Evolutionary conservation across 768 basidiomycete genomes (phyloP).

Genomic region (Termitomyces sp.): DNA sequence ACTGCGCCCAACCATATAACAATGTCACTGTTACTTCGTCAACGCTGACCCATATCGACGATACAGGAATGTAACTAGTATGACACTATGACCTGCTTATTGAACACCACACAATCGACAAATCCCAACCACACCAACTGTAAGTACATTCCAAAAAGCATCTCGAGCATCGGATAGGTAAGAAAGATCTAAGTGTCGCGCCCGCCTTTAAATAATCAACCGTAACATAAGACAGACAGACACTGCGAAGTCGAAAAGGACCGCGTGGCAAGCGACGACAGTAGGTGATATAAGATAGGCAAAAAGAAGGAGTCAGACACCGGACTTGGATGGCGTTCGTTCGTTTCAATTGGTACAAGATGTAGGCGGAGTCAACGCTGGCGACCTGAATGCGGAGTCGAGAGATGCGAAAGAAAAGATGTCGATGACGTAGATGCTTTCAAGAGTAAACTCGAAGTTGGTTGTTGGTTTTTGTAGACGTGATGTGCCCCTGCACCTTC

Average conservation of each 20-base stretch:
- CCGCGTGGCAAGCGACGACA: constrained; percentile 7
- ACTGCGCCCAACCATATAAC: no score
- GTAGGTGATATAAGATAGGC: constrained; percentile 16
- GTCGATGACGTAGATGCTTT: constrained; percentile 13
- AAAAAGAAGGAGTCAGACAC: background rate
- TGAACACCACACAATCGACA: constrained; percentile 7
- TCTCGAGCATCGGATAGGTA: constrained; percentile 4
- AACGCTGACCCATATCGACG: background rate
- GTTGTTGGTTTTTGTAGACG: constrained; percentile 8
- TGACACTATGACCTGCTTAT: background rate
- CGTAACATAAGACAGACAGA: constrained; percentile 13
- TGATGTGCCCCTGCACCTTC: constrained; percentile 7
- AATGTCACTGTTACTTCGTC: background rate
- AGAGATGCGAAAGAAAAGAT: constrained; percentile 10
- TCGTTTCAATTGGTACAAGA: constrained; percentile 18
- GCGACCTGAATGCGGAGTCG: constrained; percentile 2
- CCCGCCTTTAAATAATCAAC: constrained; percentile 16
- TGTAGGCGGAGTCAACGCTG: constrained; percentile 3
- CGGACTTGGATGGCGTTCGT: background rate
- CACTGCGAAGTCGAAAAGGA: background rate
- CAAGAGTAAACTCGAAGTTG: constrained; percentile 6
- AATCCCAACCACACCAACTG: constrained; percentile 1
- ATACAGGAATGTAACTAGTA: background rate
- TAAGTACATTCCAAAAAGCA: constrained; percentile 4
- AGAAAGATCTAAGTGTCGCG: constrained; percentile 15